These are phyloP conservation scores for Medicago ruthenica DNA, from an alignment of 306 rosid genomes.

Conservation along the genomic window DNA sequence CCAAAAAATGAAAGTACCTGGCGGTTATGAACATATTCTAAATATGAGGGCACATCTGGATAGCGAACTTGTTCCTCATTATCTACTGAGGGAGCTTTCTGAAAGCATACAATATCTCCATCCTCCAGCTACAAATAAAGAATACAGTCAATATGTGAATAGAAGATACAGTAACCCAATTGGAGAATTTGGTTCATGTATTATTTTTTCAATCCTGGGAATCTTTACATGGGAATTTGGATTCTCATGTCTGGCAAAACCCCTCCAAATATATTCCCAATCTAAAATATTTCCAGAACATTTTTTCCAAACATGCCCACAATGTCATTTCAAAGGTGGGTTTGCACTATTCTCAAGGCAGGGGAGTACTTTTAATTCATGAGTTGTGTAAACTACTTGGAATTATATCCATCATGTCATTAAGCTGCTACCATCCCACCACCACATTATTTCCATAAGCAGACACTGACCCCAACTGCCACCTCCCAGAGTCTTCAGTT, in stretches of 20 bases:
- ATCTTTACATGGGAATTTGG: background rate
- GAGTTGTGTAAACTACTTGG: background rate
- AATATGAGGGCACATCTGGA: slow-evolving; percentile 90
- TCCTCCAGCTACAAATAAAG: slow-evolving; percentile 75
- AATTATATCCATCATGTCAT: background rate
- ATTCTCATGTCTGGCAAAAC: slow-evolving; percentile 24
- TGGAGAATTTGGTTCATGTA: slow-evolving; percentile 17
- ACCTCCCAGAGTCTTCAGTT: background rate
- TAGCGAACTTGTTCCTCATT: slow-evolving; percentile 64
- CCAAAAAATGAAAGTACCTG: slow-evolving; percentile 56
- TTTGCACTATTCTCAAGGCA: slow-evolving; percentile 3
- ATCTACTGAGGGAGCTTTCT: slow-evolving; percentile 67
- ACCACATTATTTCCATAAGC: background rate
- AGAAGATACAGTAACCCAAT: slow-evolving; percentile 24
- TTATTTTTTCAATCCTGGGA: slow-evolving; percentile 1
- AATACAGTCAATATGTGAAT: slow-evolving; percentile 20
- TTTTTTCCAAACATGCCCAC: background rate
- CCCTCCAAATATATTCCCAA: background rate
- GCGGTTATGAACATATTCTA: slow-evolving; percentile 91
- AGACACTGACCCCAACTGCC: background rate
- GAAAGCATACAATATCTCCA: slow-evolving; percentile 92
- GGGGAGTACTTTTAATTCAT: background rate
- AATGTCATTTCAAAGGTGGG: background rate
- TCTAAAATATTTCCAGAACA: slow-evolving; percentile 1
- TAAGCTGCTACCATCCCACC: slow-evolving; percentile 3